These are phyloP conservation scores for Loxodes magnus DNA, from an alignment of 73 alveolate species.

Conservation along the genomic window DNA sequence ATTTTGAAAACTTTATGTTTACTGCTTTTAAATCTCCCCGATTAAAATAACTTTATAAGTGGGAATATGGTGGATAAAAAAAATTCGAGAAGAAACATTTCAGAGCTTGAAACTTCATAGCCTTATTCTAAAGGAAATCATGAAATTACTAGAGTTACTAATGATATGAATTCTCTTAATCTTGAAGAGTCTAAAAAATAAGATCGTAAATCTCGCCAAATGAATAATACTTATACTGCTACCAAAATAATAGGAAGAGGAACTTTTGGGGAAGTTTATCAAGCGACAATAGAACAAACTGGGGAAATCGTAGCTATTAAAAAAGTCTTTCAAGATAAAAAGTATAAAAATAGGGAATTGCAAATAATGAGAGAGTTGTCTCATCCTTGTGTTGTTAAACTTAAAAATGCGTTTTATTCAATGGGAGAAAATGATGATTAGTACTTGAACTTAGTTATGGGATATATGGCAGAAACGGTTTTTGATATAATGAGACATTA, in stretches of 20 bases:
- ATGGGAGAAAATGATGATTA: constrained; percentile 71
- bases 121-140: too few species aligned
- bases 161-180: too few species aligned
- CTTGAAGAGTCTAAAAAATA: too few species aligned
- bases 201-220: too few species aligned
- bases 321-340: constrained; percentile 83
- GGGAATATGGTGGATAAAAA: too few species aligned
- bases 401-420: constrained; percentile 81
- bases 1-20: too few species aligned
- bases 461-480: constrained; percentile 50
- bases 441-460: constrained; percentile 66
- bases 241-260: constrained; percentile 82
- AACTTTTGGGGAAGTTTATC: constrained; percentile 76
- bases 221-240: constrained; percentile 78
- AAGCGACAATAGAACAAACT: constrained; percentile 67
- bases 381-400: constrained; percentile 75
- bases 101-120: too few species aligned
- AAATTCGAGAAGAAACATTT: too few species aligned
- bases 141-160: too few species aligned
- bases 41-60: too few species aligned
- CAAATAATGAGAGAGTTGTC: constrained; percentile 85
- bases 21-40: too few species aligned
- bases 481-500: constrained; percentile 78
- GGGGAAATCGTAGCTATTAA: constrained; percentile 86
- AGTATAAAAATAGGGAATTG: constrained; percentile 84